These are phyloP conservation scores for Eutrema yunnanense DNA, from an alignment of 345 rosid genomes.

Conservation along the genomic window DNA sequence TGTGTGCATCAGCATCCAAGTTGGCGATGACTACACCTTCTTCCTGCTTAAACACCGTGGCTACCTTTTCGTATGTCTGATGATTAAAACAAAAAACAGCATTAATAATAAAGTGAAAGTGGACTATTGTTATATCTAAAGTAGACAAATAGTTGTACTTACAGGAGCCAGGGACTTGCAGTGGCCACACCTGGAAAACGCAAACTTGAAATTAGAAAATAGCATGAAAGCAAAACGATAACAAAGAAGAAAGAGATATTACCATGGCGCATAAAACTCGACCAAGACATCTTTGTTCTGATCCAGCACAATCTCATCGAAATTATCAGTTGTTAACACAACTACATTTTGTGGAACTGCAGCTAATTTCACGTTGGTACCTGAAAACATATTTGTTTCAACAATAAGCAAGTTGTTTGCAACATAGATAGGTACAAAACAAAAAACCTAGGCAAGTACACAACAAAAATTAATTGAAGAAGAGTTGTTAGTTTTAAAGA, in stretches of 20 bases:
- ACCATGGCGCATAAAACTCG: constrained; percentile 99
- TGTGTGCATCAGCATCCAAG: constrained; percentile 86
- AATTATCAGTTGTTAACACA: constrained; percentile 73
- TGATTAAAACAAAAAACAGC: neutral
- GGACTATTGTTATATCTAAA: neutral
- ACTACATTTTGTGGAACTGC: constrained; percentile 63
- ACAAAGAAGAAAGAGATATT: constrained; percentile 9
- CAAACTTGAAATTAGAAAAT: constrained; percentile 9
- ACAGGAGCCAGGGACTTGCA: constrained; percentile 98
- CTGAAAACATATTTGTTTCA: constrained; percentile 38
- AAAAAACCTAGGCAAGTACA: neutral
- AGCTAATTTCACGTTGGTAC: constrained; percentile 87
- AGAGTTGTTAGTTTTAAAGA: neutral
- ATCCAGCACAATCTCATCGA: constrained; percentile 77
- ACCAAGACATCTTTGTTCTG: constrained; percentile 85
- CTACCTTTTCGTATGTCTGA: constrained; percentile 88
- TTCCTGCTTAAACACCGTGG: constrained; percentile 70
- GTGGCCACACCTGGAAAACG: constrained; percentile 89
- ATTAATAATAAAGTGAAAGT: neutral
- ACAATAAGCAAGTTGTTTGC: neutral
- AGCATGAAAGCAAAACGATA: constrained; percentile 5
- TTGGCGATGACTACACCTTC: constrained; percentile 84
- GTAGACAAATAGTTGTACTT: constrained; percentile 25
- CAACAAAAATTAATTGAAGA: neutral
- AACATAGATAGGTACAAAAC: neutral